Evolutionary conservation across 768 basidiomycete genomes (phyloP), one percentile per base, ranked within the genome.

Genomic region (Phlebiopsis flavidoalba): DNA sequence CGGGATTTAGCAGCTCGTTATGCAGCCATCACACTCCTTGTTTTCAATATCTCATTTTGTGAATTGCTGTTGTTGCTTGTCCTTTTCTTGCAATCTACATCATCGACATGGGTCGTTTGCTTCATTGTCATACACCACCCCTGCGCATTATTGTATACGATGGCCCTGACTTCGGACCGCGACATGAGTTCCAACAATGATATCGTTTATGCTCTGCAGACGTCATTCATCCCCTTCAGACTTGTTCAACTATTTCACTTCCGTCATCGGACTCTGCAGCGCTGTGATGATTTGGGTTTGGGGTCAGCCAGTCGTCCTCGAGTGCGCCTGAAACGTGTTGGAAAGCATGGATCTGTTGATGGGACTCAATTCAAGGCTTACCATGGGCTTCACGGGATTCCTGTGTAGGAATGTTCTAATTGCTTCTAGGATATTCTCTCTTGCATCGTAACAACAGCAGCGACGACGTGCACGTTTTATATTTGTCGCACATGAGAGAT

Each of bases 351-450:
- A 17, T n/a, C 15, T 33, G 35, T 8, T 36, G 33, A 53, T 2
- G 26, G 2, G 26, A 31, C 2, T n/a, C 15, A n/a, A 12, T 36
- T 12, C 15, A 26, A 49, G 14, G 40, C 72, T 36, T 37, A 84
- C 87, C 82, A 75, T 79, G 77, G 4, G 75, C 69, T 55, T 76
- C 74, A 58, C 89, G 74, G 0, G 85, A 83, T 60, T 83, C 80
- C 35, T 77, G n/a, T 73, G 70, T 87, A 92, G 57, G 75, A 81
- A 19, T 73, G 73, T 70, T 91, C 84, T 17, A 90, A 79, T 64
- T 94, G n/a, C 87, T 3, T 80, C 74, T 54, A 94, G 84, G 54
- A 93, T 86, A 31, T 72, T 73, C 24, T 89, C 24, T 89, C 83
- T 70, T 95, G 91, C 74, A 80, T 81, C 7, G 70, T 74, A 1